Conservation (phyloP, 2,329 filamentous ascomycete genomes). For the Claviceps citrina region DNA sequence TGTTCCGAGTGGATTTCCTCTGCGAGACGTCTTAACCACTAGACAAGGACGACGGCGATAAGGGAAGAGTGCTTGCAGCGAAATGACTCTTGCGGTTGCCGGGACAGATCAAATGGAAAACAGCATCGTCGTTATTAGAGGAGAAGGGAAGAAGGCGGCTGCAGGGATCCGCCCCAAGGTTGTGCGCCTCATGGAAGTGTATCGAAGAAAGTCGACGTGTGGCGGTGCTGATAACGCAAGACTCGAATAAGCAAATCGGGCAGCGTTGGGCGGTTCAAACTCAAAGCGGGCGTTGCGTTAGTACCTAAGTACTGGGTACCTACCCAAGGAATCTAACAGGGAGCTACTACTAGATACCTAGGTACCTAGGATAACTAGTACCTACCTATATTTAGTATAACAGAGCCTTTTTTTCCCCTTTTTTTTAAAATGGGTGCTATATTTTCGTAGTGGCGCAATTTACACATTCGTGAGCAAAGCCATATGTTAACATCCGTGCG, state of each 20-base stretch:
- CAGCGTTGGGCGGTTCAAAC: too few species aligned
- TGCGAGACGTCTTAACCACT: not conserved
- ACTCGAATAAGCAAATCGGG: not conserved
- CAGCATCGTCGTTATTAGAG: not conserved
- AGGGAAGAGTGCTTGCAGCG: not conserved
- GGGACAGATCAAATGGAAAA: not conserved
- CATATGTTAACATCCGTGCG: too few species aligned
- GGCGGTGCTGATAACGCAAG: slow-evolving; percentile 17
- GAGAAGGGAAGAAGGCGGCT: slow-evolving; percentile 11
- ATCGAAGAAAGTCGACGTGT: slow-evolving; percentile 27
- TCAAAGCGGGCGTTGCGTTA: too few species aligned
- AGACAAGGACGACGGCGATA: not conserved
- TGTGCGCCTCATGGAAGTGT: slow-evolving; percentile 27
- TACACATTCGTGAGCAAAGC: too few species aligned
- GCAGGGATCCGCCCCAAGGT: slow-evolving; percentile 15
- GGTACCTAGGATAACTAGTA: too few species aligned
- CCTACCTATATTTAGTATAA: too few species aligned
- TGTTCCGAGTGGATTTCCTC: not conserved
- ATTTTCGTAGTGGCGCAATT: too few species aligned
- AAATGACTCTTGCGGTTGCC: not conserved
- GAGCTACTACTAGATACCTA: too few species aligned
- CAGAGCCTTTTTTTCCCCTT: too few species aligned
- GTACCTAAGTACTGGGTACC: too few species aligned
- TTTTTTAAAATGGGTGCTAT: too few species aligned
- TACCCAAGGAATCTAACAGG: too few species aligned